phyloP scores from a whole-genome alignment of 768 basidiomycete species.

The Amanita pseudoporphyria region DNA sequence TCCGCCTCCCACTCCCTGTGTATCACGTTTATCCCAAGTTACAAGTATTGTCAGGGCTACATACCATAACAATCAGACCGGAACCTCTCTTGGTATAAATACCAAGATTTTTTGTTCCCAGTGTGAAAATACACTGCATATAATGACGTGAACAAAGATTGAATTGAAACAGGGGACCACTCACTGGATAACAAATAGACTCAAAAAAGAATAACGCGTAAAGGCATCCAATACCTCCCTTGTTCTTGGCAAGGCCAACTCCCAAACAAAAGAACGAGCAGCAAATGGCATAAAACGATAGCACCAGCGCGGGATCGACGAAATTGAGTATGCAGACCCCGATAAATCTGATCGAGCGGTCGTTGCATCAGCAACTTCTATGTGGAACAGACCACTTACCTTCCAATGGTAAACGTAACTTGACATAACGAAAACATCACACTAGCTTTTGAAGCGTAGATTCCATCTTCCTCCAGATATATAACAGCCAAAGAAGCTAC shows the following conservation, averaged over 20 bases:
- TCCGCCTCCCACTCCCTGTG: constrained; percentile 46
- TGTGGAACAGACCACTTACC: constrained; percentile 23
- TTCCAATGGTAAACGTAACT: constrained; percentile 54
- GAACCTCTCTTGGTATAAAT: constrained; percentile 52
- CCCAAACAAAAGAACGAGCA: constrained; percentile 45
- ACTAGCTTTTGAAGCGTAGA: constrained; percentile 42
- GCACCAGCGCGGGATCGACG: constrained; percentile 55
- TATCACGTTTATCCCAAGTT: not conserved
- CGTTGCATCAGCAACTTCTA: not conserved
- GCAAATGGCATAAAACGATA: constrained; percentile 40
- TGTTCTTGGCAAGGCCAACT: constrained; percentile 40
- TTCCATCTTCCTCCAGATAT: constrained; percentile 53
- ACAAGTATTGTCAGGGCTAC: constrained; percentile 10
- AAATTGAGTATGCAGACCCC: constrained; percentile 50
- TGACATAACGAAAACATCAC: constrained; percentile 65
- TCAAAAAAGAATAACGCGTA: constrained; percentile 68
- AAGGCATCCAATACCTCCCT: constrained; percentile 47
- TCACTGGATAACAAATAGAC: constrained; percentile 61
- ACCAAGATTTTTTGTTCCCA: constrained; percentile 57
- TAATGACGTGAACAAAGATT: not conserved
- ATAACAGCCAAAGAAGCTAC: constrained; percentile 64
- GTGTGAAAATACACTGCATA: constrained; percentile 46
- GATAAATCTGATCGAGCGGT: constrained; percentile 40
- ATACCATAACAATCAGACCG: constrained; percentile 53
- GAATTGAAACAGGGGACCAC: constrained; percentile 10